Base-by-base conservation (phyloP, 495 filamentous ascomycete species). In the Aspergillus steynii region DNA sequence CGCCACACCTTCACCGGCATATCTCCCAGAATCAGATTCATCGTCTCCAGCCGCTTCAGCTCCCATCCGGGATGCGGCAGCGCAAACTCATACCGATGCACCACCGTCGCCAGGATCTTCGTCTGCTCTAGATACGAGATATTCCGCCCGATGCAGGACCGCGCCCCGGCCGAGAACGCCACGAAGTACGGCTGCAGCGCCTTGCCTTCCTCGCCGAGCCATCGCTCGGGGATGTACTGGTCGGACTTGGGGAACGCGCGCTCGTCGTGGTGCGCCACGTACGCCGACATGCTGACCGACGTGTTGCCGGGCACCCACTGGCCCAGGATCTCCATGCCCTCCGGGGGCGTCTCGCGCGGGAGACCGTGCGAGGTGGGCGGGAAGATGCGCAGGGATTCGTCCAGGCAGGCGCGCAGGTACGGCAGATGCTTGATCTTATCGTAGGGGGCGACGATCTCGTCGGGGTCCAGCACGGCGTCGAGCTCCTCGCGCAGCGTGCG, bases 401-500 rank as follows among this genome's bases (percentile, higher is more conserved):
- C 76, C 14, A 83, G 65, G 55, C 74, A 79, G 29, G 79, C 78
- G 20, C 72, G 72, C 14, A 81, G 74, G 57, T 75, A 80, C 10
- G 76, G 74, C 48, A 77, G 61, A 50, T 72, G 64, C 37, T 75
- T 78, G 26, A 82, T 66, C 55, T 79, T 81, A 29, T 78, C 77
- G 60, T 79, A 80, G 10, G 72, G 67, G 2, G 74, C 78, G 48
- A 82, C 67, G 20, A 69, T 60, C 62, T 72, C 73, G 12, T 77
- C 75, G 28, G 63, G 56, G 25, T 77, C 72, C 29, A 79, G 67
- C 8, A 75, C 73, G 0, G 68, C 68, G 31, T 79, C 86, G 8
- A 92, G 71, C 66, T 91, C 88, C 32, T 80, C 59, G 27, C 82
- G 81, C 1, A 88, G 81, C 63, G 81, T 84, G 4, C 63, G 65